These are phyloP conservation scores for Lasiodiplodia hormozganensis DNA, from an alignment of 2,329 filamentous ascomycete genomes.

Conservation along the genomic window DNA sequence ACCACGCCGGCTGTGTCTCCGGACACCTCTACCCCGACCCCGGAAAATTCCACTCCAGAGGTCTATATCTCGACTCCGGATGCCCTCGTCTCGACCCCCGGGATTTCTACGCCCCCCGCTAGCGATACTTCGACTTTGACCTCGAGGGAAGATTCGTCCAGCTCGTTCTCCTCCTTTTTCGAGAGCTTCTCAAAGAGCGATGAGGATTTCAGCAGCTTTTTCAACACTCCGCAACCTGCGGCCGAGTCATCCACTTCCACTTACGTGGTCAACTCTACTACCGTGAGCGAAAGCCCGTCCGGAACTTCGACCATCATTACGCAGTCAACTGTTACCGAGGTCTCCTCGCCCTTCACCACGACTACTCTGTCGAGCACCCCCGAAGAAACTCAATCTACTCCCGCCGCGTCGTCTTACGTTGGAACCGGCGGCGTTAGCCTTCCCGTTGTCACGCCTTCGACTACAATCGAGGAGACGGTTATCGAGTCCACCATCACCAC, in stretches of 20 bases:
- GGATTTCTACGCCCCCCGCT: constrained; percentile 17
- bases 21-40: constrained; percentile 21
- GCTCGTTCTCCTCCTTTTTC: constrained; percentile 39
- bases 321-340: constrained; percentile 35
- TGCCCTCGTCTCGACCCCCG: neutral
- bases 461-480: neutral
- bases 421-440: constrained; percentile 20
- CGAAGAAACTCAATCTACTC: neutral
- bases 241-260: constrained; percentile 14
- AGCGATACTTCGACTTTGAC: constrained; percentile 28
- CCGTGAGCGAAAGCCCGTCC: constrained; percentile 7
- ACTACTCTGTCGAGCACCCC: constrained; percentile 21
- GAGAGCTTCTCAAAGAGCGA: constrained; percentile 36
- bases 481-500: constrained; percentile 5
- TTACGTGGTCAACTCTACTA: constrained; percentile 22
- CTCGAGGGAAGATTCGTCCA: constrained; percentile 21
- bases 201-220: constrained; percentile 23
- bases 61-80: constrained; percentile 6
- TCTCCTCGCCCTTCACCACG: constrained; percentile 27
- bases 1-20: constrained; percentile 37
- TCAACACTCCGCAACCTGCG: constrained; percentile 22
- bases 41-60: constrained; percentile 22
- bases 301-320: constrained; percentile 33
- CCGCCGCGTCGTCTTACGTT: constrained; percentile 13
- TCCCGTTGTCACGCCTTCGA: constrained; percentile 22